These are phyloP conservation scores for Ustilago nuda DNA, from an alignment of 1,284 basidiomycete species.

Conservation along the genomic window DNA sequence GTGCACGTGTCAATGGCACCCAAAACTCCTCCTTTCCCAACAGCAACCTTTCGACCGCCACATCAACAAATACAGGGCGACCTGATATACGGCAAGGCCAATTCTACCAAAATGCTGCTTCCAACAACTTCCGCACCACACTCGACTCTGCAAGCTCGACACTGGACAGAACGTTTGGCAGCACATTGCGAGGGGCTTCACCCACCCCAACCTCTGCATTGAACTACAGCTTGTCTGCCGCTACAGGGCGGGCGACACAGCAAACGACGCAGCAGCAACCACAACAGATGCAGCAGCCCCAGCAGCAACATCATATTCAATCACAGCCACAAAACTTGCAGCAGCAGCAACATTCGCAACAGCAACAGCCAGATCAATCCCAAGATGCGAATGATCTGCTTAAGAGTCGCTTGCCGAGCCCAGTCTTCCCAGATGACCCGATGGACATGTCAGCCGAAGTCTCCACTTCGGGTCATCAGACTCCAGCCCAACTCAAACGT, in stretches of 20 bases:
- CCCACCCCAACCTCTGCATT: constrained; percentile 22
- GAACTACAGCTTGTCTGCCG: constrained; percentile 31
- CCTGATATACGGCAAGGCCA: constrained; percentile 31
- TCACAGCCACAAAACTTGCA: constrained; percentile 19
- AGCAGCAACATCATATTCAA: constrained; percentile 25
- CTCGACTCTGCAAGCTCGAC: constrained; percentile 29
- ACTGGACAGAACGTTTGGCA: constrained; percentile 42
- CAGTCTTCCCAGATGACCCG: constrained; percentile 49
- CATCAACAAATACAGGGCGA: constrained; percentile 17
- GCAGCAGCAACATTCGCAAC: constrained; percentile 14
- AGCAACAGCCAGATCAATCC: constrained; percentile 11
- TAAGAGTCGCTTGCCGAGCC: constrained; percentile 46
- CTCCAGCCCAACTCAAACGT: constrained; percentile 35
- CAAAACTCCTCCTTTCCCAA: constrained; percentile 24
- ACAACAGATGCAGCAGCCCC: constrained; percentile 20
- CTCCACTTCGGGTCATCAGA: constrained; percentile 23
- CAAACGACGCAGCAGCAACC: constrained; percentile 20
- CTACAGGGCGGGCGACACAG: constrained; percentile 20
- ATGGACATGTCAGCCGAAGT: constrained; percentile 38
- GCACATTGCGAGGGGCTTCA: constrained; percentile 38
- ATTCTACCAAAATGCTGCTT: constrained; percentile 25
- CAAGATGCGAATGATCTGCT: constrained; percentile 32
- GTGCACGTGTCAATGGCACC: constrained; percentile 32
- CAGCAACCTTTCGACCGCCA: constrained; percentile 10
- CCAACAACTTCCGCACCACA: constrained; percentile 29